Conservation (phyloP, 495 filamentous ascomycete genomes). For the Aspergillus funiculosus region DNA sequence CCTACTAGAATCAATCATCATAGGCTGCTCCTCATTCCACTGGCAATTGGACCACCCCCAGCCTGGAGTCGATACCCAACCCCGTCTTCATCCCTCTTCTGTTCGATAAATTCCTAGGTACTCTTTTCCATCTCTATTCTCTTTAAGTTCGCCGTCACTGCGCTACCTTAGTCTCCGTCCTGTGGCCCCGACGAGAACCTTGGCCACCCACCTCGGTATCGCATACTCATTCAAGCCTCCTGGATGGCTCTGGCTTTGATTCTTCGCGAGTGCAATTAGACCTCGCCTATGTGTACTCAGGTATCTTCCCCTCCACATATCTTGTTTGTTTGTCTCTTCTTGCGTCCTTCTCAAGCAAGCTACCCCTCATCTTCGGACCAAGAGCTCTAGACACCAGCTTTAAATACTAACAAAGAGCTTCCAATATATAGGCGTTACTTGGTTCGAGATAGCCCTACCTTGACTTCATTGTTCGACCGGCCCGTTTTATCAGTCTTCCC, state of each 20-base stretch:
- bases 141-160: background rate
- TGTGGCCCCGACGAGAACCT: slow-evolving; percentile 7
- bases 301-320: slow-evolving; percentile 6
- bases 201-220: slow-evolving; percentile 23
- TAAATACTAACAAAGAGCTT: background rate
- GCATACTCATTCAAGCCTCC: slow-evolving; percentile 18
- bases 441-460: background rate
- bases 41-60: slow-evolving; percentile 19
- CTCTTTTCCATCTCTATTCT: slow-evolving; percentile 1
- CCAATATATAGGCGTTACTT: too few species aligned
- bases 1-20: background rate
- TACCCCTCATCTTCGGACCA: slow-evolving; percentile 6
- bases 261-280: slow-evolving; percentile 21
- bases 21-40: background rate
- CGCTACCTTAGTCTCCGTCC: slow-evolving; percentile 2
- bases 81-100: slow-evolving; percentile 11
- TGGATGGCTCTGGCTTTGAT: slow-evolving; percentile 31
- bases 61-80: slow-evolving; percentile 31
- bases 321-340: background rate
- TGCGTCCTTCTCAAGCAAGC: background rate
- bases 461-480: background rate
- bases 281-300: slow-evolving; percentile 12
- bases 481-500: slow-evolving; percentile 15
- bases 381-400: too few species aligned
- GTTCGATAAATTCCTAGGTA: too few species aligned